phyloP scores from a whole-genome alignment of 495 filamentous ascomycete genomes.

The Oleoguttula mirabilis region DNA sequence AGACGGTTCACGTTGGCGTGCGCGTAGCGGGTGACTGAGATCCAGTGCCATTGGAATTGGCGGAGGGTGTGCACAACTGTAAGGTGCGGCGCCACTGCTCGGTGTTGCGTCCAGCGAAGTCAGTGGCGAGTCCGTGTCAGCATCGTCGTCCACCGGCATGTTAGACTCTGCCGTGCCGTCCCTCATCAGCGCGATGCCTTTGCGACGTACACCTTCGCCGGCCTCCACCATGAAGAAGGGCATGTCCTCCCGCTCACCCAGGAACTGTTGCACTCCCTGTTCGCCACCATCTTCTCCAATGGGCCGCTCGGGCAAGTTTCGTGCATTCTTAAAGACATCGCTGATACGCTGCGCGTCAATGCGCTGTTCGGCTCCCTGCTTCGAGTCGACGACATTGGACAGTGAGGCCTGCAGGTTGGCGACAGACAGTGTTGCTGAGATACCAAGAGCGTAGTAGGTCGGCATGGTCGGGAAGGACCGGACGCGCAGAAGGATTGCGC shows the following conservation, averaged over 20 bases:
- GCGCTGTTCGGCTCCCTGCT: constrained; percentile 7
- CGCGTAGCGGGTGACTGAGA: neutral
- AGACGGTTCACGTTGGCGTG: neutral
- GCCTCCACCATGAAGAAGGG: constrained; percentile 26
- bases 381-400: constrained; percentile 10
- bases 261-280: constrained; percentile 17
- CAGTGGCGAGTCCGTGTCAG: neutral
- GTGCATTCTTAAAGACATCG: constrained; percentile 4
- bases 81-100: neutral
- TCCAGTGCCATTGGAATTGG: neutral
- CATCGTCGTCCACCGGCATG: neutral
- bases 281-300: constrained; percentile 7
- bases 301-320: constrained; percentile 1
- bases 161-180: neutral
- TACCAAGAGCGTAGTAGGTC: constrained; percentile 15
- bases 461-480: constrained; percentile 19
- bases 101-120: neutral
- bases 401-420: constrained; percentile 16
- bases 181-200: neutral
- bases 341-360: constrained; percentile 8
- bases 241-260: constrained; percentile 22
- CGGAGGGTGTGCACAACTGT: neutral
- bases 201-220: neutral
- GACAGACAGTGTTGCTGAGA: constrained; percentile 20
- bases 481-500: too few relatives aligned